These are phyloP conservation scores for Phytophthora citrophthora DNA, from an alignment of 352 stramenopile genomes.

Conservation along the genomic window DNA sequence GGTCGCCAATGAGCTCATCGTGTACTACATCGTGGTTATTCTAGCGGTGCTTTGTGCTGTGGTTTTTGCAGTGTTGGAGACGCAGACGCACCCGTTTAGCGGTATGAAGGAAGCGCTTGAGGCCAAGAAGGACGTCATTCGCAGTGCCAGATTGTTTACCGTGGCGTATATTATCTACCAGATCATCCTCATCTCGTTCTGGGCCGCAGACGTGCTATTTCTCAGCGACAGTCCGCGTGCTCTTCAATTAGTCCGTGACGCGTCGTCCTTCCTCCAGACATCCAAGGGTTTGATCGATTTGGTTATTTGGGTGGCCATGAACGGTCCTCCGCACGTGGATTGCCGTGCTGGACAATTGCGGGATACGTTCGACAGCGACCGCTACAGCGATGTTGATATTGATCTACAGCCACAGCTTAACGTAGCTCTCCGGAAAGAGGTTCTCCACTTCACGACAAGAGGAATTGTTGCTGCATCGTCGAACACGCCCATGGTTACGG, in stretches of 20 bases:
- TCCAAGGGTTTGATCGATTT: constrained; percentile 84
- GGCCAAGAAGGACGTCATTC: constrained; percentile 85
- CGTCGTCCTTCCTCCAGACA: constrained; percentile 74
- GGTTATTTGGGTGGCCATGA: constrained; percentile 86
- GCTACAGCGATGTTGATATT: constrained; percentile 79
- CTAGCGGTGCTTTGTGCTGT: constrained; percentile 71
- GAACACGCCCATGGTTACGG: constrained; percentile 60
- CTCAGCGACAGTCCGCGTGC: constrained; percentile 34
- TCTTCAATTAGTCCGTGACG: constrained; percentile 56
- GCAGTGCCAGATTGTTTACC: constrained; percentile 82
- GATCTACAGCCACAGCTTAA: constrained; percentile 88
- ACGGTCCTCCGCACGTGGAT: constrained; percentile 47
- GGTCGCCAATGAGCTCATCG: constrained; percentile 59
- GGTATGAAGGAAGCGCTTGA: constrained; percentile 82
- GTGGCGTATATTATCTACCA: constrained; percentile 85
- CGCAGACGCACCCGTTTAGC: constrained; percentile 67
- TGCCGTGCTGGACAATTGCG: constrained; percentile 33
- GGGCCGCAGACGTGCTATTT: constrained; percentile 66
- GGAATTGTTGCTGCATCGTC: constrained; percentile 82
- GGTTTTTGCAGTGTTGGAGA: constrained; percentile 72
- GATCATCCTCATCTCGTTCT: constrained; percentile 83
- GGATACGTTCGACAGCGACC: constrained; percentile 52
- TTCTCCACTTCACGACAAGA: constrained; percentile 89
- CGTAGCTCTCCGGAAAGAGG: constrained; percentile 84
- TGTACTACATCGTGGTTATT: constrained; percentile 84